phyloP scores from a whole-genome alignment of 768 basidiomycete genomes.

The Mycena albidolilacea region DNA sequence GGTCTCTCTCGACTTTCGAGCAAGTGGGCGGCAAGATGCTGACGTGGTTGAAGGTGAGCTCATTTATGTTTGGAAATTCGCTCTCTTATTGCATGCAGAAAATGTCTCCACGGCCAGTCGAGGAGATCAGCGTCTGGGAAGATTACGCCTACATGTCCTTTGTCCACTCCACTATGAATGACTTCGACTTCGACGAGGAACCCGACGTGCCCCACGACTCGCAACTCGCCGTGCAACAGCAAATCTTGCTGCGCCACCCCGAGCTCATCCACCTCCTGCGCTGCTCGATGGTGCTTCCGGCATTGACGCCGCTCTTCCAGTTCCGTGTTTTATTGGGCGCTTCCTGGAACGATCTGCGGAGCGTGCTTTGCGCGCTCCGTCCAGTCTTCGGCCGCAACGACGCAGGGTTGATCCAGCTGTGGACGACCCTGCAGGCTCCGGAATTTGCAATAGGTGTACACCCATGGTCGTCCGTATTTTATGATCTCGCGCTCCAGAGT shows the following conservation, averaged over 20 bases:
- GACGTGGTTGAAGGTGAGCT: conserved; percentile 36
- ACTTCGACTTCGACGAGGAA: conserved; percentile 37
- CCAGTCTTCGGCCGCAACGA: conserved; percentile 23
- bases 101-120: conserved; percentile 22
- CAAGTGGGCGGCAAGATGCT: conserved; percentile 19
- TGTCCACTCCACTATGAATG: conserved; percentile 30
- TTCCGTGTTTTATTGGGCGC: conserved; percentile 33
- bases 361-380: conserved; percentile 26
- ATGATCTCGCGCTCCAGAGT: conserved; percentile 31
- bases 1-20: conserved; percentile 27
- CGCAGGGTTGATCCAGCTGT: conserved; percentile 18
- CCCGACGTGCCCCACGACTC: neutral
- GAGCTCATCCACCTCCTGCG: conserved; percentile 33
- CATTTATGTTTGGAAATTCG: neutral
- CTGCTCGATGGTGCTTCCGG: conserved; percentile 28
- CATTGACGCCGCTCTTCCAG: conserved; percentile 31
- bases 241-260: conserved; percentile 27
- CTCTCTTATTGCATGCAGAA: neutral
- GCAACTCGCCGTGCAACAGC: neutral
- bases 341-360: conserved; percentile 23
- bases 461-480: conserved; percentile 26
- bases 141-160: conserved; percentile 38
- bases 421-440: conserved; percentile 27
- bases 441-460: conserved; percentile 15
- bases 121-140: conserved; percentile 30